Conservation (phyloP, 768 basidiomycete genomes). For the Mycena latifolia region DNA sequence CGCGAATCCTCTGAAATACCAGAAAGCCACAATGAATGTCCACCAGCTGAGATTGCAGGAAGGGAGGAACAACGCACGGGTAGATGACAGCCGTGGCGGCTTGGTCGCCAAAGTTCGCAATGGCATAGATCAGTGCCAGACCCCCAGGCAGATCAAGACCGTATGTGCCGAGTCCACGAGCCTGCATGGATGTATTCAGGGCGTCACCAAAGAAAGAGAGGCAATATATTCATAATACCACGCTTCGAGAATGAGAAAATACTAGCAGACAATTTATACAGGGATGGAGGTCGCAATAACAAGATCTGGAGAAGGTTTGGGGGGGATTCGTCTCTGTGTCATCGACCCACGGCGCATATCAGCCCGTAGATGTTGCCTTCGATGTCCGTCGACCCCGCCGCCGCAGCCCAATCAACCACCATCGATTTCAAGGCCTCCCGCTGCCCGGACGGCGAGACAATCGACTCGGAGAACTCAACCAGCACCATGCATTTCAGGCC, state of each 20-base stretch:
- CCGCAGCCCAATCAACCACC: constrained; percentile 24
- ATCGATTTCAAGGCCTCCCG: constrained; percentile 25
- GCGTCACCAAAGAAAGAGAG: constrained; percentile 1
- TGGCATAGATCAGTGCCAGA: constrained; percentile 5
- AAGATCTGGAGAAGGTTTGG: constrained; percentile 19
- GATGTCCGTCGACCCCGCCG: constrained; percentile 19
- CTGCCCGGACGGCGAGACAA: constrained; percentile 19
- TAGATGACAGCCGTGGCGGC: constrained; percentile 3
- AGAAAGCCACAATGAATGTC: not conserved
- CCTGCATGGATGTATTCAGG: not conserved
- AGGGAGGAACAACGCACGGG: constrained; percentile 2
- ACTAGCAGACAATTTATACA: constrained; percentile 23
- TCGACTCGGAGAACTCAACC: constrained; percentile 29
- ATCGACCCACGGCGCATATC: constrained; percentile 25
- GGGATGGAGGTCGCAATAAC: constrained; percentile 6
- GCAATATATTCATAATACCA: constrained; percentile 1
- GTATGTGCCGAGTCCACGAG: constrained; percentile 1
- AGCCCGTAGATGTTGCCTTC: constrained; percentile 24
- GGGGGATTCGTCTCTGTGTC: constrained; percentile 16
- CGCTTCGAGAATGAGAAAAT: constrained; percentile 16
- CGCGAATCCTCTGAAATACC: not conserved
- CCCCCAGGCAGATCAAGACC: not conserved
- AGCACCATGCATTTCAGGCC: constrained; percentile 27
- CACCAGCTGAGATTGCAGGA: not conserved
- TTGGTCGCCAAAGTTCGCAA: not conserved